These are phyloP conservation scores for Biscogniauxia mediterranea DNA, from an alignment of 2,329 filamentous ascomycete species.

Conservation along the genomic window DNA sequence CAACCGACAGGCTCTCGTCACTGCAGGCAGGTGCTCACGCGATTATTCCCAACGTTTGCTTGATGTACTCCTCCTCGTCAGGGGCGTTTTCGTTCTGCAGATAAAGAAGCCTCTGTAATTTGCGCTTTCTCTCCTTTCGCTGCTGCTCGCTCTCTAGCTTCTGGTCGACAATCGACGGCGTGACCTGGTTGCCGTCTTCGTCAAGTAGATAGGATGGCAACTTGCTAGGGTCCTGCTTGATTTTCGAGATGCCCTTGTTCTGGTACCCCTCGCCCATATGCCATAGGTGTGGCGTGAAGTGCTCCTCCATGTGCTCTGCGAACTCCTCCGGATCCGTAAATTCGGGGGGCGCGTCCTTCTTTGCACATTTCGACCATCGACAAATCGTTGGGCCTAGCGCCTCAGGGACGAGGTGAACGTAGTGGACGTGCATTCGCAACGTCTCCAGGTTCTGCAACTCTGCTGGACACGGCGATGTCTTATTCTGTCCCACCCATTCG, in stretches of 20 bases:
- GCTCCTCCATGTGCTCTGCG: conserved; percentile 52
- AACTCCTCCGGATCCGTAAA: conserved; percentile 36
- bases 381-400: conserved; percentile 27
- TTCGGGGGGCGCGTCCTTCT: conserved; percentile 14
- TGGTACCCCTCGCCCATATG: conserved; percentile 58
- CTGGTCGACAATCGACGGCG: conserved; percentile 55
- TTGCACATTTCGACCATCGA: conserved; percentile 42
- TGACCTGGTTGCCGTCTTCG: conserved; percentile 53
- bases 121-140: conserved; percentile 43
- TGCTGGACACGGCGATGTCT: conserved; percentile 45
- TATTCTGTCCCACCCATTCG: conserved; percentile 48
- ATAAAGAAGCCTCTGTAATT: conserved; percentile 43
- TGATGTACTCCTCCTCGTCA: conserved; percentile 38
- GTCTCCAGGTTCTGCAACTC: conserved; percentile 63
- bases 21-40: conserved; percentile 12
- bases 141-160: conserved; percentile 48
- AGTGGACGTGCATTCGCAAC: conserved; percentile 50
- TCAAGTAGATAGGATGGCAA: conserved; percentile 53
- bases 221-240: conserved; percentile 21
- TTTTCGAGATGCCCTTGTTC: conserved; percentile 37
- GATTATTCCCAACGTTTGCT: conserved; percentile 27
- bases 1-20: not conserved
- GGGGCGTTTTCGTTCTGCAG: conserved; percentile 46
- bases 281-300: conserved; percentile 55
- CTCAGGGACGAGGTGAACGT: conserved; percentile 54